Evolutionary conservation across 257 asterid species (phyloP).

Genomic region (Oldenlandia corymbosa): DNA sequence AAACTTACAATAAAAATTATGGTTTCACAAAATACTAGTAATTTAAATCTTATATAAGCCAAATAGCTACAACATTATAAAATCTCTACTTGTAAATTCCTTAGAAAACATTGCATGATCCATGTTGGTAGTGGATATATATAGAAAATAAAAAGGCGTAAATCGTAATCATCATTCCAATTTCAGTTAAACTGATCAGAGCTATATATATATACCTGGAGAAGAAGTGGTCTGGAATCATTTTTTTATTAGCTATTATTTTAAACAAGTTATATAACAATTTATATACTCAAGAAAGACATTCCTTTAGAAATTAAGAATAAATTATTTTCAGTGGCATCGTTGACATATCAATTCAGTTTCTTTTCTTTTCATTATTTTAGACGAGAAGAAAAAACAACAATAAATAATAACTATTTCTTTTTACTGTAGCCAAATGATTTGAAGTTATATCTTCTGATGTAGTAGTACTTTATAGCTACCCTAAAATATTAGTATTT

Average conservation of each 20-base stretch:
- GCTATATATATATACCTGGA: neutral
- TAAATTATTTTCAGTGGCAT: conserved; percentile 1
- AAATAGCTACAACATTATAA: too few species aligned
- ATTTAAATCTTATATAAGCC: too few species aligned
- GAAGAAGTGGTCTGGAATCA: neutral
- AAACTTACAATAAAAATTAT: too few species aligned
- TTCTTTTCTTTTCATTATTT: neutral
- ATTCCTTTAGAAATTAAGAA: neutral
- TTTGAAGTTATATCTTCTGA: too few species aligned
- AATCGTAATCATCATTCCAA: neutral
- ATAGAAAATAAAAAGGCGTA: neutral
- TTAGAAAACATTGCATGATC: conserved; percentile 4
- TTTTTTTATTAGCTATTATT: neutral
- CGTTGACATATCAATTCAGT: conserved; percentile 21
- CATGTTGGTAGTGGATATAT: conserved; percentile 3
- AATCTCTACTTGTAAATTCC: neutral
- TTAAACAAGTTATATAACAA: neutral
- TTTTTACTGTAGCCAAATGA: too few species aligned
- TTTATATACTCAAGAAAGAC: conserved; percentile 4
- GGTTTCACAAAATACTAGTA: too few species aligned
- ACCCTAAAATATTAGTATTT: too few species aligned
- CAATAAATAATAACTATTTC: neutral
- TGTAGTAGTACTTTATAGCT: too few species aligned
- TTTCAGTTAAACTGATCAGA: neutral
- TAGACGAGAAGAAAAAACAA: neutral